Evolutionary conservation across 2,329 filamentous ascomycete species (phyloP), one percentile per base, ranked within the genome.

Genomic region (Coniosporium tulheliwenetii): DNA sequence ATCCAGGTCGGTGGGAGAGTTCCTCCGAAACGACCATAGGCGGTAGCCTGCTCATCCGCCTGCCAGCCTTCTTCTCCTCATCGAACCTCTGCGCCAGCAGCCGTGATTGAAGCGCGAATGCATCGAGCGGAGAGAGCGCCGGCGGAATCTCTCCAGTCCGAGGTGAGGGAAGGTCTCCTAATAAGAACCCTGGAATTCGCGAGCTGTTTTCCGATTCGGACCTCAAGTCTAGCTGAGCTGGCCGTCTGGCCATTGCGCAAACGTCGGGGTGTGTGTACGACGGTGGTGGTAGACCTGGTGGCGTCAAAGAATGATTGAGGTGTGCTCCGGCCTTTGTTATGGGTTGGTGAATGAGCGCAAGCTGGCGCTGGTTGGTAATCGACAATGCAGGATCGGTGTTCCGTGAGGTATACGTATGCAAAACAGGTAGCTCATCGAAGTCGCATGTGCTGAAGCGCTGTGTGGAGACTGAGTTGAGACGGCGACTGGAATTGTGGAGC

Each of bases 121-220:
- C 89, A 69, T 98, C 91, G 48, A 98, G 73, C 9, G 91, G 91
- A 7, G 91, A 96, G 42, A 96, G 71, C 40, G 91, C 83, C 5
- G 91, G 91, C 14, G 91, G 89, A 1, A 82, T 73, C 51, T 77
- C 60, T 57, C 66, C 67, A n/a, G 61, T 56, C 42, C 64, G 63
- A 34, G 67, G 66, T 43, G 66, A 68, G 37, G 66, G 65, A 16
- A 69, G 58, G 50, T 60, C 56, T 45, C 54, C 50, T 36, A 52
- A 44, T 43, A 52, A 52, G 34, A 46, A 46, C 19, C 48, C 41
- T 30, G 47, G 46, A 19, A 52, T 50, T 33, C 50, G 52, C 15
- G 47, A 44, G 41, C 51, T 48, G 42, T 48, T 48, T 38, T 35
- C 32, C 10, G 43, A 41, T 32, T 42, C 45, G 12, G 29, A 40